Evolutionary conservation across 2,329 filamentous ascomycete species (phyloP).

Genomic region (Helotiales sp.): DNA sequence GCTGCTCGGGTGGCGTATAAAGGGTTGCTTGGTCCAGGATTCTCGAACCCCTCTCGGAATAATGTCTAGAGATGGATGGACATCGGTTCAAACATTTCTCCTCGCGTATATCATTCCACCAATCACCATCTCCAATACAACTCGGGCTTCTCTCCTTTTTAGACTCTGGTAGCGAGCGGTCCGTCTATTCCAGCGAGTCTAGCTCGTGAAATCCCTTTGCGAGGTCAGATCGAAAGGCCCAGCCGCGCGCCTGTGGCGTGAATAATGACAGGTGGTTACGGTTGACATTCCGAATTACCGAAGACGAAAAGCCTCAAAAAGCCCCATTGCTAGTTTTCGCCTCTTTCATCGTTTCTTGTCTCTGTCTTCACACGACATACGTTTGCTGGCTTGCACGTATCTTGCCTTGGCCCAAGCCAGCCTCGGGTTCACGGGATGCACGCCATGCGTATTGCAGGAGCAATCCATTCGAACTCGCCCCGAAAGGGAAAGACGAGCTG

Average conservation of each 20-base stretch:
- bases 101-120: not conserved
- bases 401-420: not conserved
- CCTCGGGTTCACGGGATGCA: not conserved
- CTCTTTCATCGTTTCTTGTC: no score
- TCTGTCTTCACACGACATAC: slow-evolving; percentile 11
- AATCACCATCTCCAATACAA: not conserved
- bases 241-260: slow-evolving; percentile 17
- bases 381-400: slow-evolving; percentile 1
- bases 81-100: not conserved
- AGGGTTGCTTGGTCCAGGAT: not conserved
- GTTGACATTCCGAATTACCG: slow-evolving; percentile 11
- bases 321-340: not conserved
- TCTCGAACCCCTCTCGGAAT: not conserved
- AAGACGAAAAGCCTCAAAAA: not conserved
- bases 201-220: not conserved
- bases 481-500: slow-evolving; percentile 15
- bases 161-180: slow-evolving; percentile 6
- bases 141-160: slow-evolving; percentile 2
- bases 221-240: slow-evolving; percentile 1
- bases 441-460: not conserved
- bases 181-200: slow-evolving; percentile 6
- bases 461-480: slow-evolving; percentile 3
- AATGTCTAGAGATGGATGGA: not conserved
- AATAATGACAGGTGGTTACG: not conserved
- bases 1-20: not conserved